These are phyloP conservation scores for Kingdonia uniflora DNA, from an alignment of 164 flowering plant genomes.

Conservation along the genomic window DNA sequence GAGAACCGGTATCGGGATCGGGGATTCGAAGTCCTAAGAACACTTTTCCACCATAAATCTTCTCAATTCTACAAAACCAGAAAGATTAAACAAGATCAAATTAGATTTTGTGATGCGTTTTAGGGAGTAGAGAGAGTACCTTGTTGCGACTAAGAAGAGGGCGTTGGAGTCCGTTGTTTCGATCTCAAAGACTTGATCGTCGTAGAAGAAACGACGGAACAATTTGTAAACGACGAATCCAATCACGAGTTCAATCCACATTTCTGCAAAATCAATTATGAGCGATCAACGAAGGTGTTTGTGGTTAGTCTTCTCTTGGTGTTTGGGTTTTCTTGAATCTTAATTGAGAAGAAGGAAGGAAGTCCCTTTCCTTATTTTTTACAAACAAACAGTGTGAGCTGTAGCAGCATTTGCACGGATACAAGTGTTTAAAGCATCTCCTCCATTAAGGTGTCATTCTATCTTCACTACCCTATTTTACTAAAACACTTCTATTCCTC, in stretches of 20 bases:
- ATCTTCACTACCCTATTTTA: too few species aligned
- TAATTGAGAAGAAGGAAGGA: too few species aligned
- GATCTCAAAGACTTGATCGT: conserved; percentile 39
- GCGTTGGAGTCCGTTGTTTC: conserved; percentile 44
- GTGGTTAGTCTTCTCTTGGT: too few species aligned
- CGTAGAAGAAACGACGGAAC: conserved; percentile 45
- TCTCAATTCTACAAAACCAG: conserved; percentile 40
- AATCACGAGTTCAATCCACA: conserved; percentile 45
- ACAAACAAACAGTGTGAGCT: too few species aligned
- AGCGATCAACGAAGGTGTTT: too few species aligned
- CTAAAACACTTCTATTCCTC: too few species aligned
- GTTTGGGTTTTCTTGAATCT: too few species aligned
- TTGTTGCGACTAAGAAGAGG: conserved; percentile 55
- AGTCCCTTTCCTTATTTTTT: too few species aligned
- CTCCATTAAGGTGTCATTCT: too few species aligned
- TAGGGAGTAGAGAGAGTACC: conserved; percentile 20
- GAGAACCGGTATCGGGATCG: conserved; percentile 59
- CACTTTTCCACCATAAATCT: conserved; percentile 74
- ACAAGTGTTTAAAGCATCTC: too few species aligned
- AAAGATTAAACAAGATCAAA: background rate
- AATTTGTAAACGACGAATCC: conserved; percentile 49
- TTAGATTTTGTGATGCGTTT: background rate
- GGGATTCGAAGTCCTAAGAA: conserved; percentile 83
- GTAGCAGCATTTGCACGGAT: too few species aligned
- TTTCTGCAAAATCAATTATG: too few species aligned